phyloP scores from a whole-genome alignment of 345 rosid genomes.

The Ceriops zippeliana region DNA sequence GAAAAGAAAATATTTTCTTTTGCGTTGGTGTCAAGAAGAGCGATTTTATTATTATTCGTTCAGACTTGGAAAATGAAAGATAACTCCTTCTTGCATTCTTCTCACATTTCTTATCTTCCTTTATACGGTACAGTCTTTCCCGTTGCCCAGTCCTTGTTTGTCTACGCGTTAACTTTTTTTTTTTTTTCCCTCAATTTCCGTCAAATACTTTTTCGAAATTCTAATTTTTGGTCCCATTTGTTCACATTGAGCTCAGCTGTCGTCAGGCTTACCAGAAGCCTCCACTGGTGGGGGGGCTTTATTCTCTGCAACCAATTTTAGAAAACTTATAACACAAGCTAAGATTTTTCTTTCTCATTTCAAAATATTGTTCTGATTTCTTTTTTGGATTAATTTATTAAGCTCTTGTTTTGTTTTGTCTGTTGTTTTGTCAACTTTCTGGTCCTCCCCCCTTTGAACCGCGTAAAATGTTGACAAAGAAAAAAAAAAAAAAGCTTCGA shows the following conservation, averaged over 20 bases:
- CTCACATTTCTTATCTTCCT: conserved; percentile 24
- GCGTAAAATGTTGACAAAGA: background rate
- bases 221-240: conserved; percentile 20
- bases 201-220: background rate
- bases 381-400: background rate
- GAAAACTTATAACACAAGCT: conserved; percentile 30
- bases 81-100: conserved; percentile 15
- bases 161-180: conserved; percentile 75
- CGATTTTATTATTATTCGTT: conserved; percentile 22
- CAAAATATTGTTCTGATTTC: background rate
- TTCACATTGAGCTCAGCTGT: conserved; percentile 49
- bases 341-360: background rate
- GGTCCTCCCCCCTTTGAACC: conserved; percentile 19
- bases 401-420: background rate
- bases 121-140: conserved; percentile 15
- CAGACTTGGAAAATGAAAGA: conserved; percentile 33
- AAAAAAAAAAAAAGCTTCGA: background rate
- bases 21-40: conserved; percentile 33
- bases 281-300: conserved; percentile 32
- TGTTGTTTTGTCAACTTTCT: conserved; percentile 17
- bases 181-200: conserved; percentile 5
- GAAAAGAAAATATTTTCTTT: background rate
- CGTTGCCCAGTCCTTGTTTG: conserved; percentile 51
- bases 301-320: conserved; percentile 31
- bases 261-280: conserved; percentile 54